phyloP scores from a whole-genome alignment of 176 grass and related monocot genomes.

The Avena insularis region DNA sequence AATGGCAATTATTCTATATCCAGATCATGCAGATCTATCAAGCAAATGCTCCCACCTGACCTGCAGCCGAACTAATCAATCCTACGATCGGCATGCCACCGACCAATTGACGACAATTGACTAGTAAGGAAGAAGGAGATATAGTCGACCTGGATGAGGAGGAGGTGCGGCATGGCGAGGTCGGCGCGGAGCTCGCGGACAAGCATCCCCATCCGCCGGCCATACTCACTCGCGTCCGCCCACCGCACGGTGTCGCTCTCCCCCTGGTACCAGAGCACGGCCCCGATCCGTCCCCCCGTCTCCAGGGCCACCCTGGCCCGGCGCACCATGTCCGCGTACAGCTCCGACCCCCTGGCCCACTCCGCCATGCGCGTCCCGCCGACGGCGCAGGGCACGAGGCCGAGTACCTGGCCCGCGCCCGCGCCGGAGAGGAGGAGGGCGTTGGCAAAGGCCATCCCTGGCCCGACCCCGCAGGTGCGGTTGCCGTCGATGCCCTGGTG shows the following conservation, averaged over 20 bases:
- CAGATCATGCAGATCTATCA: conserved; percentile 4
- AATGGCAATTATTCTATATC: not conserved
- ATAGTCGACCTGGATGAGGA: conserved; percentile 66
- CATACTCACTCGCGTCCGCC: conserved; percentile 68
- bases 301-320: conserved; percentile 52
- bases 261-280: conserved; percentile 93
- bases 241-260: conserved; percentile 83
- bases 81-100: not conserved
- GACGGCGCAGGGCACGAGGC: conserved; percentile 82
- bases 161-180: conserved; percentile 65
- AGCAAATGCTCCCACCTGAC: not conserved
- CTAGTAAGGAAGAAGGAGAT: too few relatives aligned
- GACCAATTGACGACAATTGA: not conserved
- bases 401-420: conserved; percentile 23
- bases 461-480: conserved; percentile 77
- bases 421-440: conserved; percentile 47
- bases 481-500: conserved; percentile 78
- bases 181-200: conserved; percentile 64
- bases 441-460: conserved; percentile 80
- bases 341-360: conserved; percentile 56
- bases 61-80: not conserved
- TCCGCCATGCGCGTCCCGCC: conserved; percentile 74
- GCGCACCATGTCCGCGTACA: conserved; percentile 58
- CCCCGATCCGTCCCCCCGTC: conserved; percentile 61
- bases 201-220: conserved; percentile 50